These are phyloP conservation scores for Bassia scoparia DNA, from an alignment of 148 eudicot genomes.

Conservation along the genomic window DNA sequence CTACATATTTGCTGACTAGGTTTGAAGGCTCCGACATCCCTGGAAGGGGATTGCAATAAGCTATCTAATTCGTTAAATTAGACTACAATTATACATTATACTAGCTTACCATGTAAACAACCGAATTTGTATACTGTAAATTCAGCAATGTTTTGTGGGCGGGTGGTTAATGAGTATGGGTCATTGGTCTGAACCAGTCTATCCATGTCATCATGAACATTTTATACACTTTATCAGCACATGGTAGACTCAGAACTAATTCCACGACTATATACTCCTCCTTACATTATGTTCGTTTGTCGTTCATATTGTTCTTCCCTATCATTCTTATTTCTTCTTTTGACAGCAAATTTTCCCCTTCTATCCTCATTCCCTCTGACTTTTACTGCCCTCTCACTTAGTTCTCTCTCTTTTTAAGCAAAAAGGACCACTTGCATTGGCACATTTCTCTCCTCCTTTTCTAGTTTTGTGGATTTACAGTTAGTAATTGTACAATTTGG, in stretches of 20 bases:
- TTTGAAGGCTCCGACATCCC: background rate
- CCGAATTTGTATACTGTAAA: background rate
- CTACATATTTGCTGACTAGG: constrained; percentile 8
- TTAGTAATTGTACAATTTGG: too few species aligned
- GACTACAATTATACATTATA: background rate
- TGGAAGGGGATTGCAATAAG: background rate
- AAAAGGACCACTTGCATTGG: too few species aligned
- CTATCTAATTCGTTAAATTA: background rate
- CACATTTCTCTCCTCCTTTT: too few species aligned
- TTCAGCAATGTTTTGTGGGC: background rate
- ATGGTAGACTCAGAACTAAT: background rate
- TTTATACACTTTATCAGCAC: background rate
- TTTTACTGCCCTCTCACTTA: too few species aligned
- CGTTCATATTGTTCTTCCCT: too few species aligned
- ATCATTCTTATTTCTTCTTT: too few species aligned
- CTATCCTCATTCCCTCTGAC: too few species aligned
- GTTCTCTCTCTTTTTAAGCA: too few species aligned
- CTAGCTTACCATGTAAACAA: background rate
- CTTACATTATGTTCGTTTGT: too few species aligned
- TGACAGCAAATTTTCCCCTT: too few species aligned
- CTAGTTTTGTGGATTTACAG: too few species aligned
- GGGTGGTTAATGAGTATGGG: background rate
- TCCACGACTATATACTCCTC: too few species aligned
- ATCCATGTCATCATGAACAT: background rate
- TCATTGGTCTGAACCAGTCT: background rate